Evolutionary conservation across 345 rosid species (phyloP).

Genomic region (Eucalyptus fibrosa): DNA sequence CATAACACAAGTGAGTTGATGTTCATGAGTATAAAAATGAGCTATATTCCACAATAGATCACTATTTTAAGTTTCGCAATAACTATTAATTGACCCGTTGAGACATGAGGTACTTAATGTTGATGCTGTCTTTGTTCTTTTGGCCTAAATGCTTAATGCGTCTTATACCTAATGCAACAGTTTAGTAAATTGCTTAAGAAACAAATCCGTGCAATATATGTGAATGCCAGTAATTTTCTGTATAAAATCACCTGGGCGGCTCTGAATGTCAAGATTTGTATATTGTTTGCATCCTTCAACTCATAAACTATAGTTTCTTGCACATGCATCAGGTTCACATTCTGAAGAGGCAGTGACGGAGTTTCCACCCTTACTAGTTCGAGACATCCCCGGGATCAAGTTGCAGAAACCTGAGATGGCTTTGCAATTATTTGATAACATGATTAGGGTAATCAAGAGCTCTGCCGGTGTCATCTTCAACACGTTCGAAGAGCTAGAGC

Average conservation of each 20-base stretch:
- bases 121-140: not conserved
- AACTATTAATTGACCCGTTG: not conserved
- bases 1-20: not conserved
- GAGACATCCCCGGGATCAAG: not conserved
- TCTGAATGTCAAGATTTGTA: not conserved
- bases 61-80: not conserved
- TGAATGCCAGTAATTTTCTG: not conserved
- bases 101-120: not conserved
- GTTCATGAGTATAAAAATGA: not conserved
- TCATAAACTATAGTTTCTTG: not conserved
- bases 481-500: conserved; percentile 13
- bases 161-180: not conserved
- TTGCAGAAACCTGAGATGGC: not conserved
- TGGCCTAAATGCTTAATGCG: not conserved
- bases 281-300: not conserved
- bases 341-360: conserved; percentile 20
- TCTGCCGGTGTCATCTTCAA: conserved; percentile 18
- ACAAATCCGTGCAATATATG: not conserved
- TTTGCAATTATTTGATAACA: not conserved
- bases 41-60: not conserved
- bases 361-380: conserved; percentile 9
- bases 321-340: conserved; percentile 8
- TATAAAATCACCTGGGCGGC: not conserved
- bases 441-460: conserved; percentile 10
- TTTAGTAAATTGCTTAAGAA: not conserved